Evolutionary conservation across 2,329 filamentous ascomycete species (phyloP), one percentile per base, ranked within the genome.

Genomic region (Periconia digitata): DNA sequence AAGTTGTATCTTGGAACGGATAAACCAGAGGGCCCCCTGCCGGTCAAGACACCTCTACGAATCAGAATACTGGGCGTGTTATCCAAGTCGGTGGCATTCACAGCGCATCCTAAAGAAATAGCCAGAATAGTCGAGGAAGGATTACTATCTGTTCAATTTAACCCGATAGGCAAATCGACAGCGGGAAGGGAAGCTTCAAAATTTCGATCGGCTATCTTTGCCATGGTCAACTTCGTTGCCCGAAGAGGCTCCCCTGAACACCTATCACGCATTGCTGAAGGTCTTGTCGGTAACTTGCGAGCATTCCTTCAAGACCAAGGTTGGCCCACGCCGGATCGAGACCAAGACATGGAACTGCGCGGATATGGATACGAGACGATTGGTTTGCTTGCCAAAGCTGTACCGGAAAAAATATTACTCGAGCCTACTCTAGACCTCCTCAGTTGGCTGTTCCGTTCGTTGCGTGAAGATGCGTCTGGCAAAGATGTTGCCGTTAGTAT

Each of bases 291-390:
- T 8, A 82, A 85, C 39, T 74, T 97, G 59, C 81, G 82, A 54
- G 79, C 82, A 20, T 96, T 90, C 64, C 85, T 96, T 46, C 80
- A 87, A 54, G 79, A 81, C 24, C 89, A 95, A 69, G 91, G 91
- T 6, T 96, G 92, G 92, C 92, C 92, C 2, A 74, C 74, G 17
- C 81, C 86, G 1, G 73, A 74, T 29, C 66, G 70, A 3, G 78
- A 78, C 39, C 76, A 83, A 44, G 80, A 83, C 55, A 75, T 86
- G 45, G 79, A 82, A 3, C 76, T 96, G 37, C 84, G 92, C 35
- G 86, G 86, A 6, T 85, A 88, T 63, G 91, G 88, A 1, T 97
- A 96, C 69, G 92, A 97, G 68, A 91, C 89, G 0, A 90, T 97
- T 34, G 94, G 92, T 0, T 81, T 94, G 13, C 72, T 97, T 20